Evolutionary conservation across 805 yeast genomes (phyloP).

Genomic region (Starmera pachycereana): DNA sequence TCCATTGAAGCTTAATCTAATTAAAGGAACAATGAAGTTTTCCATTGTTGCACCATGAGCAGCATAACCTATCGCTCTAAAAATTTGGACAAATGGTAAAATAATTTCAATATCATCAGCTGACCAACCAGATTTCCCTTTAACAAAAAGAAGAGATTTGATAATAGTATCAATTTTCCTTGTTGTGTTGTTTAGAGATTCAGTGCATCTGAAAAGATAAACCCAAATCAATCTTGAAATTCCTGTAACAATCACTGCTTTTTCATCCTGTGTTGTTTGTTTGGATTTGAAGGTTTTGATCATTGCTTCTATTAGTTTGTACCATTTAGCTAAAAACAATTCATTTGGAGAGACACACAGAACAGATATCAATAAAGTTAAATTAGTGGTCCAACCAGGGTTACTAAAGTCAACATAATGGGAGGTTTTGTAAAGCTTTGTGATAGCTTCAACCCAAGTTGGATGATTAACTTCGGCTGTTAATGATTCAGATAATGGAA

Average conservation of each 20-base stretch:
- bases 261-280: conserved; percentile 27
- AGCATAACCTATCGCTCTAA: conserved; percentile 71
- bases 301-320: conserved; percentile 51
- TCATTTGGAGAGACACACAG: conserved; percentile 76
- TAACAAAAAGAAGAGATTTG: conserved; percentile 41
- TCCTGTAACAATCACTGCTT: conserved; percentile 51
- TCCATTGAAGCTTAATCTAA: conserved; percentile 53
- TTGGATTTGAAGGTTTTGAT: conserved; percentile 58
- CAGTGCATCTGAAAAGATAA: conserved; percentile 75
- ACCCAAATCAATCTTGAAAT: conserved; percentile 82
- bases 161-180: conserved; percentile 63
- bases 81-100: conserved; percentile 56
- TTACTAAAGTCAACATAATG: conserved; percentile 32
- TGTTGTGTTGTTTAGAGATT: conserved; percentile 79
- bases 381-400: conserved; percentile 56
- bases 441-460: conserved; percentile 80
- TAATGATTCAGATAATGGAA: conserved; percentile 75
- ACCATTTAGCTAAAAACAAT: conserved; percentile 66
- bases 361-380: conserved; percentile 59
- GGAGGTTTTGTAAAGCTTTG: conserved; percentile 43
- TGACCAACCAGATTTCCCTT: conserved; percentile 69
- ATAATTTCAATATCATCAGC: conserved; percentile 51
- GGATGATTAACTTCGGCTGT: conserved; percentile 97
- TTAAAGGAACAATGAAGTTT: conserved; percentile 60
- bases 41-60: conserved; percentile 76